Evolutionary conservation across 1,284 basidiomycete species (phyloP).

Genomic region (Prillingera fragicola): DNA sequence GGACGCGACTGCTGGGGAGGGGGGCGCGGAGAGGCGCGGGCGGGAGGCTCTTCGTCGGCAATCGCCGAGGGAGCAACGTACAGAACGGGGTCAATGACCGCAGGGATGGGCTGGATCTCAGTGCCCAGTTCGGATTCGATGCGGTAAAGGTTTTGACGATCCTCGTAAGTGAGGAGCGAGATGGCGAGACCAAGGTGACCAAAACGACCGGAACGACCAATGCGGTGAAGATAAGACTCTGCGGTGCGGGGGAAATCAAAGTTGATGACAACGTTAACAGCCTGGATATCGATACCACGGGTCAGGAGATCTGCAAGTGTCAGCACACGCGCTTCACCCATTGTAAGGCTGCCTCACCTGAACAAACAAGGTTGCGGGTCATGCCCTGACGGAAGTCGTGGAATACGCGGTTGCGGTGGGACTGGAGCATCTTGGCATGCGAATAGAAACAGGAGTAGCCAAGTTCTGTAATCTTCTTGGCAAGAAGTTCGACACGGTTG

Average conservation of each 20-base stretch:
- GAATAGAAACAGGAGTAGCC: constrained; percentile 99
- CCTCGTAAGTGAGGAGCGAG: constrained; percentile 93
- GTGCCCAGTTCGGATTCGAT: constrained; percentile 98
- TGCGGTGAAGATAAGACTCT: constrained; percentile 89
- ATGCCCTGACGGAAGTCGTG: constrained; percentile 99
- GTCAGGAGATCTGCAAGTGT: constrained; percentile 82
- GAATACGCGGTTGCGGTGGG: constrained; percentile 97
- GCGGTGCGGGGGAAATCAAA: constrained; percentile 99
- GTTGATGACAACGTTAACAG: constrained; percentile 99
- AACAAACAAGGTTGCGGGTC: constrained; percentile 96
- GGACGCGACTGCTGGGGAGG: constrained; percentile 3
- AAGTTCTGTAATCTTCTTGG: constrained; percentile 98
- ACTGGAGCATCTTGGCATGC: constrained; percentile 98
- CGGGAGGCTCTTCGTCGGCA: constrained; percentile 21
- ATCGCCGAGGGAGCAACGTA: constrained; percentile 63
- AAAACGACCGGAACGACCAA: constrained; percentile 90
- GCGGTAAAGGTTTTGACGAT: constrained; percentile 93
- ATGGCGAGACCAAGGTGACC: constrained; percentile 96
- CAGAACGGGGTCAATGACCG: constrained; percentile 82
- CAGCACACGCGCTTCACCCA: too few species aligned
- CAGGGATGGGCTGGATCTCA: constrained; percentile 94
- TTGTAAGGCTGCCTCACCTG: constrained; percentile 52
- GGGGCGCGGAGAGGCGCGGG: constrained; percentile 12
- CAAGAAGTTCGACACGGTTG: constrained; percentile 96
- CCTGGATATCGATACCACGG: constrained; percentile 98